These are phyloP conservation scores for Nicotiana paniculata DNA, from an alignment of 257 asterid species.

Conservation along the genomic window DNA sequence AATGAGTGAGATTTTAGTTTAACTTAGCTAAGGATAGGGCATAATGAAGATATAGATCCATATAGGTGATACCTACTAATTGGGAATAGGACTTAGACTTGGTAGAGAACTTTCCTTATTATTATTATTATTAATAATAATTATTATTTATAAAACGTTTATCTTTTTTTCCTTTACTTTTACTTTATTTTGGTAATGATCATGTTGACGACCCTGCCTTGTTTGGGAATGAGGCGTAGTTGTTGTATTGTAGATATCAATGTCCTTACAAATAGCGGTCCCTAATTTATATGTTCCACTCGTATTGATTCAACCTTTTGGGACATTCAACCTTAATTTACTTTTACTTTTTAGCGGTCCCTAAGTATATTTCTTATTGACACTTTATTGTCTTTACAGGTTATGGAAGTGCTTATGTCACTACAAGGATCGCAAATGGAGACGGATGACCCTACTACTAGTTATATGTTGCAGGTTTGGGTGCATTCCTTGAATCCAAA, in stretches of 20 bases:
- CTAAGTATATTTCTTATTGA: neutral
- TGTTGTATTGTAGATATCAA: neutral
- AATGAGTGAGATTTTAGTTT: neutral
- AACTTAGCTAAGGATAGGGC: neutral
- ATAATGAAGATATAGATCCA: too few relatives aligned
- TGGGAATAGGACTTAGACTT: too few relatives aligned
- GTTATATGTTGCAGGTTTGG: constrained; percentile 89
- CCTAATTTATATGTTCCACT: neutral
- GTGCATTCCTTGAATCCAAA: neutral
- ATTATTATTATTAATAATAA: too few relatives aligned
- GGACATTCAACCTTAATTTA: too few relatives aligned
- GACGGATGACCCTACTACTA: constrained; percentile 88
- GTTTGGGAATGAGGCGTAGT: too few relatives aligned
- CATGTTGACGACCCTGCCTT: too few relatives aligned
- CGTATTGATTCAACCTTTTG: neutral
- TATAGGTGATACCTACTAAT: too few relatives aligned
- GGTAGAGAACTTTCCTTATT: too few relatives aligned
- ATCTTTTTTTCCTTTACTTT: too few relatives aligned
- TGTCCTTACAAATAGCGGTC: neutral
- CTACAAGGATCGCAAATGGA: constrained; percentile 94
- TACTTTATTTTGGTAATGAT: too few relatives aligned
- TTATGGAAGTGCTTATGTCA: constrained; percentile 91
- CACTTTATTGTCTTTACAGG: constrained; percentile 29
- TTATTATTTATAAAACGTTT: too few relatives aligned
- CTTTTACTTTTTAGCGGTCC: too few relatives aligned